Evolutionary conservation across 2,329 filamentous ascomycete genomes (phyloP), one percentile per base, ranked within the genome.

Genomic region (Neonectria magnoliae): DNA sequence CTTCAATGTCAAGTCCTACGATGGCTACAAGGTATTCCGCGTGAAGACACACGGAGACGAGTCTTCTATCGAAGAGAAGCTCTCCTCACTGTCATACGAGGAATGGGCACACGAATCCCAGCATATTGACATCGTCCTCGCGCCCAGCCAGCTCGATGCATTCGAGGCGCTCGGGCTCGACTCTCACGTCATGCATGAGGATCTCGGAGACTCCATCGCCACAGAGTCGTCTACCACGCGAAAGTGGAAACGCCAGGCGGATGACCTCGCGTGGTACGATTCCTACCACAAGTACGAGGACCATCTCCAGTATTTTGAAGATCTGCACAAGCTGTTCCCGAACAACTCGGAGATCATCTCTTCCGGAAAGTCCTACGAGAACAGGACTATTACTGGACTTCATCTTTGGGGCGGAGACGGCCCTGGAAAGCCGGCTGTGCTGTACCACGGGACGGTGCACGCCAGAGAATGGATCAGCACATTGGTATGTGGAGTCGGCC

Each of bases 331-430:
- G 9, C 67, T 75, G 5, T 82, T 84, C 61, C 79, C 83, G 3
- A 73, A 74, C 9, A 83, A 85, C 65, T 82, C 84, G 1, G 79
- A 84, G 71, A 73, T 84, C 6, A 76, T 85, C 6, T 80, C 78
- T 2, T 76, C 81, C 5, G 84, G 84, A 0, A 78, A 74, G 16
- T 84, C 83, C 1, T 79, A 79, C 44, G 74, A 84, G 69, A 82
- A 82, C 10, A 76, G 83, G 29, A 72, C 78, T 60, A 91, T 93
- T 53, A 85, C 86, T 16, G 91, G 88, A 0, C 68, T 87, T 51
- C 84, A 86, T 66, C 76, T 87, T 27, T 86, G 79, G 75, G 84
- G 84, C 8, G 73, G 73, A 2, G 74, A 71, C 11, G 79, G 79
- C 1, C 78, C 77, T n/a, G 82, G 81, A 22, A 84, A 84, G 71